Conservation (phyloP, 2,329 filamentous ascomycete genomes). For the Fusarium sp. region DNA sequence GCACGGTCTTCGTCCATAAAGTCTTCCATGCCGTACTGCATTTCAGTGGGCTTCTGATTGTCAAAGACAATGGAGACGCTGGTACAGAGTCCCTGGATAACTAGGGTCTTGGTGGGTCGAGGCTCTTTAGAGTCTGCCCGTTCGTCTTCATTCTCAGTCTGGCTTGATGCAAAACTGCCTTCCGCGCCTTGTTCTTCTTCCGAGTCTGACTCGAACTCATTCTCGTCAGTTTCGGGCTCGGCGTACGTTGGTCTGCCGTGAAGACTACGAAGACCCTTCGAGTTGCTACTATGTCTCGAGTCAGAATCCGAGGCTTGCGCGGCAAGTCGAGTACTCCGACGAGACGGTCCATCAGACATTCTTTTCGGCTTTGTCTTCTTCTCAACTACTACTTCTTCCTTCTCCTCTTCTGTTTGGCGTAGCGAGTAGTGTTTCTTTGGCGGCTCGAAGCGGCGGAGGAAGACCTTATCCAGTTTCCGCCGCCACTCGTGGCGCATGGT, state of each 20-base stretch:
- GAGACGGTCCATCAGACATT: conserved; percentile 43
- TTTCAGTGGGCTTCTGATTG: conserved; percentile 77
- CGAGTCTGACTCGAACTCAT: conserved; percentile 49
- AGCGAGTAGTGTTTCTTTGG: conserved; percentile 48
- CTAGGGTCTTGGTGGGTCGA: conserved; percentile 42
- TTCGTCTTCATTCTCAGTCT: conserved; percentile 13
- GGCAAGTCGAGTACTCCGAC: conserved; percentile 52
- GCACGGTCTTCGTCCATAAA: conserved; percentile 71
- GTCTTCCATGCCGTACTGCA: conserved; percentile 76
- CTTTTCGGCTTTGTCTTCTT: conserved; percentile 31
- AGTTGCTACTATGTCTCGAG: conserved; percentile 31
- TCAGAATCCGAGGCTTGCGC: conserved; percentile 41
- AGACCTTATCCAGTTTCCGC: conserved; percentile 73
- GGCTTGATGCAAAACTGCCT: neutral
- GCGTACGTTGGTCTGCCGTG: conserved; percentile 50
- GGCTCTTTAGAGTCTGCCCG: conserved; percentile 6
- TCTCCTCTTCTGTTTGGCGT: conserved; percentile 20
- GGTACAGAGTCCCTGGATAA: conserved; percentile 77
- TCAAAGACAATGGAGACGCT: conserved; percentile 79
- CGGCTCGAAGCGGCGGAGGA: conserved; percentile 61
- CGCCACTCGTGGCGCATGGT: conserved; percentile 84
- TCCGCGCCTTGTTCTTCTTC: conserved; percentile 30
- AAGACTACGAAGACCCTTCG: conserved; percentile 26
- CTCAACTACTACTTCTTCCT: neutral
- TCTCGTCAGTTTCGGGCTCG: conserved; percentile 59